Conservation (phyloP, 2,329 filamentous ascomycete species). For the Hypoxylon sp. region DNA sequence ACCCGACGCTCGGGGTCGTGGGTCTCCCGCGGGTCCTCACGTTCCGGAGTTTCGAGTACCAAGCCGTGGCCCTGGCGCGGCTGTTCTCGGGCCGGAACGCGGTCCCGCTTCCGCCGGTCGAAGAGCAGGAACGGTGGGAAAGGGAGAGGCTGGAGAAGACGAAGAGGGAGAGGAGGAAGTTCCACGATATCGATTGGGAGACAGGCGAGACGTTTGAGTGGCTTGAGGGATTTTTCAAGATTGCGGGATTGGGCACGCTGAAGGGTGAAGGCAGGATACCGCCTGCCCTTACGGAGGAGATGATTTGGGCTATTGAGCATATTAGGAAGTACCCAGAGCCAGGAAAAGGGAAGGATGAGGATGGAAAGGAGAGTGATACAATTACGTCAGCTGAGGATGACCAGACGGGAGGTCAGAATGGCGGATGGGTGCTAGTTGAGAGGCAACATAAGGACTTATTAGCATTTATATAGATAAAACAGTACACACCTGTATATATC, state of each 20-base stretch:
- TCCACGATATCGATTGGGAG: conserved; percentile 69
- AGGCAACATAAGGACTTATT: conserved; percentile 39
- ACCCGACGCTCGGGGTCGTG: conserved; percentile 65
- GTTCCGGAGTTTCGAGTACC: conserved; percentile 70
- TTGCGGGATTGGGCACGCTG: conserved; percentile 66
- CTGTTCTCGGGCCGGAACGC: conserved; percentile 62
- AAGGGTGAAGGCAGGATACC: conserved; percentile 63
- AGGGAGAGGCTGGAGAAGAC: conserved; percentile 54
- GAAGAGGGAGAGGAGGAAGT: conserved; percentile 57
- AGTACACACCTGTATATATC: too few relatives aligned
- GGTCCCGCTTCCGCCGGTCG: conserved; percentile 56
- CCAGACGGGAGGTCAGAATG: not conserved
- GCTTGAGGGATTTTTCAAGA: conserved; percentile 62
- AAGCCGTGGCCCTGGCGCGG: conserved; percentile 67
- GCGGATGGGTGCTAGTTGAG: conserved; percentile 40
- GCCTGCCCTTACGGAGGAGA: conserved; percentile 60
- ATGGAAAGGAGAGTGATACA: conserved; percentile 2
- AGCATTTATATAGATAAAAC: conserved; percentile 34
- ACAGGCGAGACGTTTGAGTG: conserved; percentile 65
- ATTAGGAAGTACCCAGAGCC: conserved; percentile 63
- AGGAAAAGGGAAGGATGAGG: conserved; percentile 24
- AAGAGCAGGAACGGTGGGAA: conserved; percentile 65
- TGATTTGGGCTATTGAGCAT: conserved; percentile 65
- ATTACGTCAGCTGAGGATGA: not conserved
- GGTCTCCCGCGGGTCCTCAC: conserved; percentile 67